Evolutionary conservation across 2,329 filamentous ascomycete genomes (phyloP), one percentile per base, ranked within the genome.

Genomic region (Neonectria coccinea): DNA sequence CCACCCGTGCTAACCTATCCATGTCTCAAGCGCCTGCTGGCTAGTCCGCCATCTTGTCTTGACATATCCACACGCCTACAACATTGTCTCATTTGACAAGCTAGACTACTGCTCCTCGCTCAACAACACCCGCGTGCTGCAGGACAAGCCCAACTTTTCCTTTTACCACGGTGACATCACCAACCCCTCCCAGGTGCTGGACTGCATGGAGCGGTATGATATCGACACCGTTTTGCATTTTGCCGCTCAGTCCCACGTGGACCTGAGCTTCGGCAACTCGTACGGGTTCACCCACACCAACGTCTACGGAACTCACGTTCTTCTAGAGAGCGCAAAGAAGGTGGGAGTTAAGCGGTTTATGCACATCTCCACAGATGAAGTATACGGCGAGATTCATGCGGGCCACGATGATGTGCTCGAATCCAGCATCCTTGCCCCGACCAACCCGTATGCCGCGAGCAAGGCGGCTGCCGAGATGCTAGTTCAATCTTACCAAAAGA

Each of bases 161-260:
- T 95, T 95, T 77, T 91, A 92, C 77, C 89, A 92, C 75, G 92
- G 92, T 59, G 91, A 95, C 73, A 88, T 95, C 69, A 93, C 90
- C 33, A 89, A 90, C 68, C 89, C 89, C 1, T 81, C 83, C 6
- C 88, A 92, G 72, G 91, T 95, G 3, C 84, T 91, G 67, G 86
- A 87, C 71, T 92, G 89, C 75, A 85, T 95, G 74, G 85, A 91
- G 76, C 85, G 88, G 65, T 84, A 93, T 80, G 85, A 87, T 36
- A 91, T 95, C 72, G 92, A 95, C 76, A 93, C 91, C 56, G 85
- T 96, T 66, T 89, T 95, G 77, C 92, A 95, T 78, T 94, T 96
- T 73, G 92, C 92, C 3, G 92, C 92, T n/a, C 91, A 94, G 79
- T 93, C 91, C 8, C 92, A 95, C 75, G 92, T 96, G 55, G 92